A percentile compares a stretch with the other conserved stretches of the same genome.
Evolutionary conservation across 2,329 filamentous ascomycete species (phyloP).

Genomic region (Chaetomium sp.): DNA sequence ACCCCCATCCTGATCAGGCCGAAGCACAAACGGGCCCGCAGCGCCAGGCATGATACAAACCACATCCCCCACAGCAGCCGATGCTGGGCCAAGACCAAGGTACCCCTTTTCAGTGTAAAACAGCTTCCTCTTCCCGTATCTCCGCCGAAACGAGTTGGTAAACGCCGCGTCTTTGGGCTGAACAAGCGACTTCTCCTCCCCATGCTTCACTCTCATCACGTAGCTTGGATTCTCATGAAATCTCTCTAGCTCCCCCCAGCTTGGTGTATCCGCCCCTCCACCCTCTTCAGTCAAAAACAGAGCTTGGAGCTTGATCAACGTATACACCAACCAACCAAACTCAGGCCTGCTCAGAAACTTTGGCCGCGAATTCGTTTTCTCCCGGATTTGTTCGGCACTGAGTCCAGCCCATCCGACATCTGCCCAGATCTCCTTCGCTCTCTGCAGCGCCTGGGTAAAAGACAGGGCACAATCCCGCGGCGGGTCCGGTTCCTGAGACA

Average conservation of each 20-base stretch:
- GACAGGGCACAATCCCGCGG: conserved; percentile 15
- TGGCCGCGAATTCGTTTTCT: conserved; percentile 13
- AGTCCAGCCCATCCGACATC: conserved; percentile 16
- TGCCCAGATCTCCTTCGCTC: conserved; percentile 17
- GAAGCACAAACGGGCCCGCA: conserved; percentile 19
- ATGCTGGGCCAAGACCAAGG: conserved; percentile 21
- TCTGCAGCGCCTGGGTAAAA: conserved; percentile 20
- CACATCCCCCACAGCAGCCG: conserved; percentile 18
- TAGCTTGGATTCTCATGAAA: conserved; percentile 21
- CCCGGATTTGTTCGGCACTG: conserved; percentile 4
- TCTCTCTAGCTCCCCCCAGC: conserved; percentile 21
- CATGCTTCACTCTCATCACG: conserved; percentile 22
- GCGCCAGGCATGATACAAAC: conserved; percentile 24
- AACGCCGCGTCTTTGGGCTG: conserved; percentile 18
- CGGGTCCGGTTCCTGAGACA: conserved; percentile 3
- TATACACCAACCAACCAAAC: conserved; percentile 24
- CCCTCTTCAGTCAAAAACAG: conserved; percentile 18
- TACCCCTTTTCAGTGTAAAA: conserved; percentile 26
- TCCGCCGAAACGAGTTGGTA: conserved; percentile 15
- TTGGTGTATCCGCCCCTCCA: conserved; percentile 15
- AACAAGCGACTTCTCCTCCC: conserved; percentile 10
- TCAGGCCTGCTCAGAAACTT: conserved; percentile 14
- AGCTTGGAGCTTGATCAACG: conserved; percentile 24
- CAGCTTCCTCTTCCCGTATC: conserved; percentile 25
- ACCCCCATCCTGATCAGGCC: neutral